Conservation (phyloP, 2,329 filamentous ascomycete genomes). For the Lachnellula arida region DNA sequence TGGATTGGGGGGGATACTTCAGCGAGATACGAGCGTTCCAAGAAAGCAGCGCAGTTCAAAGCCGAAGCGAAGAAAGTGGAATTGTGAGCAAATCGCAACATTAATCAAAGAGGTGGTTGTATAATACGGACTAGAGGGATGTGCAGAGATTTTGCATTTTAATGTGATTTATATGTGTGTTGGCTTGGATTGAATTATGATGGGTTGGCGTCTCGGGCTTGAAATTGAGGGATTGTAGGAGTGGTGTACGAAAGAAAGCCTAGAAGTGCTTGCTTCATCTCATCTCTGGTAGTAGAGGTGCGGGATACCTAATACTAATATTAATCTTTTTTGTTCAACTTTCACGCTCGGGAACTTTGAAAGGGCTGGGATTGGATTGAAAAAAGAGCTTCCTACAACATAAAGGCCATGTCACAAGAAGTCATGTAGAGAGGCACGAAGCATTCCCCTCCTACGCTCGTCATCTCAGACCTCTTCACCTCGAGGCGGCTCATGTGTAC, state of each 20-base stretch:
- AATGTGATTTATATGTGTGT: constrained; percentile 11
- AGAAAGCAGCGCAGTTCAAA: constrained; percentile 28
- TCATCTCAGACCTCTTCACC: too few relatives aligned
- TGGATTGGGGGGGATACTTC: constrained; percentile 28
- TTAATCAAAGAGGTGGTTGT: neutral
- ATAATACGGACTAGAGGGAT: constrained; percentile 4
- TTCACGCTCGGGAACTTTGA: neutral
- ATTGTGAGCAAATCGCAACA: constrained; percentile 5
- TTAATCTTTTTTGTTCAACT: neutral
- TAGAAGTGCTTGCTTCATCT: neutral
- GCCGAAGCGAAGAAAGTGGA: constrained; percentile 25
- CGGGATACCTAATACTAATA: constrained; percentile 21
- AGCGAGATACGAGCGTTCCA: constrained; percentile 25
- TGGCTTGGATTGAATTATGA: constrained; percentile 10
- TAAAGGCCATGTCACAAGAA: too few relatives aligned
- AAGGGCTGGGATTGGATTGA: too few relatives aligned
- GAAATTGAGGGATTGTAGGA: neutral
- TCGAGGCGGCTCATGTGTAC: too few relatives aligned
- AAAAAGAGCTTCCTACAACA: too few relatives aligned
- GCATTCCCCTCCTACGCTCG: too few relatives aligned
- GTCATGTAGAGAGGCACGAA: too few relatives aligned
- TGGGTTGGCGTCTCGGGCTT: neutral
- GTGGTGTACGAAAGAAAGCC: neutral
- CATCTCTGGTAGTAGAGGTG: constrained; percentile 10
- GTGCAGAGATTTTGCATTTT: constrained; percentile 7